phyloP scores from a whole-genome alignment of 2,329 filamentous ascomycete species.

The Scedosporium boydii region DNA sequence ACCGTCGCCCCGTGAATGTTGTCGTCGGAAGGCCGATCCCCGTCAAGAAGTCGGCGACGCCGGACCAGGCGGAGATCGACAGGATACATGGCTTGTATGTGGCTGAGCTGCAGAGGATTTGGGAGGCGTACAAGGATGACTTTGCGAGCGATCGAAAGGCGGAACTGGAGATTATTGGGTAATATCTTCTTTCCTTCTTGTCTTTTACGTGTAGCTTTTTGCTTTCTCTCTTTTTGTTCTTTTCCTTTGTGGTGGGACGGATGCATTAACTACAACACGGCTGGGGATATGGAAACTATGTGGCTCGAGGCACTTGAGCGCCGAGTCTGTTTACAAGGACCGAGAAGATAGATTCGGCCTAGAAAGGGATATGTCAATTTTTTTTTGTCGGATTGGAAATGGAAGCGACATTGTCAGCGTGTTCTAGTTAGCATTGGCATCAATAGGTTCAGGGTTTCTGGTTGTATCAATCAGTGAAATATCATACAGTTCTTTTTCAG shows the following conservation, averaged over 20 bases:
- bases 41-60: constrained; percentile 53
- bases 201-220: not conserved
- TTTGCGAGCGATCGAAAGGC: constrained; percentile 55
- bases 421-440: not conserved
- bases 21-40: constrained; percentile 78
- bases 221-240: not conserved
- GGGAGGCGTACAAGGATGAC: constrained; percentile 69
- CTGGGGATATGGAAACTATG: not conserved
- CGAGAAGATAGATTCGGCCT: not conserved
- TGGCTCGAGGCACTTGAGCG: not conserved
- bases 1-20: constrained; percentile 76
- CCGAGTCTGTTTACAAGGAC: not conserved
- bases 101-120: constrained; percentile 61
- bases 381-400: not conserved
- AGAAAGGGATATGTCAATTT: not conserved
- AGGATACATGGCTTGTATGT: constrained; percentile 72
- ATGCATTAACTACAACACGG: not conserved
- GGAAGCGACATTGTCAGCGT: not conserved
- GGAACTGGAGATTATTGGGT: constrained; percentile 60
- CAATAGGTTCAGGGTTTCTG: too few relatives aligned
- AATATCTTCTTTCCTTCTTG: not conserved
- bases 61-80: constrained; percentile 68
- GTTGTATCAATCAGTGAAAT: too few relatives aligned
- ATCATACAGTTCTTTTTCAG: too few relatives aligned
- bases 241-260: not conserved